Base-by-base conservation (phyloP, 2,329 filamentous ascomycete species). In the Hypoxylon rubiginosum region DNA sequence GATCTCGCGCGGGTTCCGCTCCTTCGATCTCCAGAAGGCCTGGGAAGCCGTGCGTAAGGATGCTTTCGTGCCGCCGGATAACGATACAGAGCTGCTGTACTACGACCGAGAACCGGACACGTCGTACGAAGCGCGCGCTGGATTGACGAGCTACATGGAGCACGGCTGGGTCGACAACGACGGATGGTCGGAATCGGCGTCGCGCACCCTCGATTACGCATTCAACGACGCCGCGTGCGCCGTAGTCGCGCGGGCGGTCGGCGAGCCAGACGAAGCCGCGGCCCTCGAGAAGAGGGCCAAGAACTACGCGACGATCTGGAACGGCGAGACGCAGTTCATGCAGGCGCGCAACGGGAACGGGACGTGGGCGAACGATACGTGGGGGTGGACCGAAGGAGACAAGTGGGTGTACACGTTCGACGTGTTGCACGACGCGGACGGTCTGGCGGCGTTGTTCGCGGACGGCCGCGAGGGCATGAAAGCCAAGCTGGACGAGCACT, bases 331-430 rank as follows among this genome's bases (percentile, higher is more conserved):
- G 0, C 72, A 79, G 19, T 84, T 84, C 68, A 84, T 84, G 82
- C 79, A 82, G 65, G 80, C 82, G 7, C 80, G 79, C 21, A 84
- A 85, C 66, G 75, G 71, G 11, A 84, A 84, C 66, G 81, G 82
- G 6, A 79, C 79, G 0, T 84, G 81, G 78, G 81, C 82, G 0
- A 76, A 79, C 39, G 73, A 73, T 1, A 77, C 78, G 1, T 82
- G 81, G 76, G 82, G 82, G 32, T 84, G 82, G 82, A 82, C 82
- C 0, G 82, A 84, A 71, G 82, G 82, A 13, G 81, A 84, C 66
- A 78, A 82, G 51, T 84, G 82, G 82, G 80, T 82, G n/a, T 85
- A 84, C 69, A 83, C 81, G 0, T 83, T 85, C 67, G 79, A 82
- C 50, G 82, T 84, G 9, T 78, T 82, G 75, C 83, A 84, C 67